Evolutionary conservation across 345 rosid species (phyloP).

Genomic region (Salix caprea): DNA sequence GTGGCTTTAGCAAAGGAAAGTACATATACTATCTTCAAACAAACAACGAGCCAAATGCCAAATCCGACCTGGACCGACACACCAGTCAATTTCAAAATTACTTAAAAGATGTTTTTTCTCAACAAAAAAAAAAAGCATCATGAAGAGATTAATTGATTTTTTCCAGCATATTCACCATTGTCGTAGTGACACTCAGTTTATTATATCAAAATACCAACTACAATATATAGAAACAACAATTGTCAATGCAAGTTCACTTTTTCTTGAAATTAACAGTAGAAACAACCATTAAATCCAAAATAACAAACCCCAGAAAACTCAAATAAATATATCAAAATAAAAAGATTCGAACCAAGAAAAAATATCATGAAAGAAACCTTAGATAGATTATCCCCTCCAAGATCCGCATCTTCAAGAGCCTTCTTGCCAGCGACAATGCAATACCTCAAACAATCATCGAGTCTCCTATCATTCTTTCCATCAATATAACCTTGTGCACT

Average conservation of each 20-base stretch:
- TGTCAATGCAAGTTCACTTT: background rate
- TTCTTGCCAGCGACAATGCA: conserved; percentile 97
- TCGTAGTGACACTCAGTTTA: background rate
- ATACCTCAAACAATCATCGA: conserved; percentile 94
- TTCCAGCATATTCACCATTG: conserved; percentile 1
- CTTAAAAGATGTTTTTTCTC: no score
- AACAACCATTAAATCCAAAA: background rate
- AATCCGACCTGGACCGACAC: background rate
- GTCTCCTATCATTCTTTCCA: conserved; percentile 91
- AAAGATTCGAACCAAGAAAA: background rate
- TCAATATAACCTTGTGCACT: conserved; percentile 73
- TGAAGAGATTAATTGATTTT: background rate
- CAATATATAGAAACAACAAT: background rate
- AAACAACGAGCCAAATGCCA: background rate
- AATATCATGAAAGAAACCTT: conserved; percentile 38
- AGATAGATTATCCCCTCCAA: conserved; percentile 65
- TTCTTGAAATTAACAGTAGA: background rate
- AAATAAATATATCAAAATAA: background rate
- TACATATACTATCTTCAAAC: background rate
- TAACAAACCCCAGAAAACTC: background rate
- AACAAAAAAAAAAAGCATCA: background rate
- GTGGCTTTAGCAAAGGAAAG: background rate
- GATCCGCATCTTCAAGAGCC: conserved; percentile 85
- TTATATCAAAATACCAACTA: background rate
- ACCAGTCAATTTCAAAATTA: background rate